A percentile compares a stretch with the other conserved stretches of the same genome.
phyloP scores from a whole-genome alignment of 192 early-diverging fungal species.

The Coemansia reversa region DNA sequence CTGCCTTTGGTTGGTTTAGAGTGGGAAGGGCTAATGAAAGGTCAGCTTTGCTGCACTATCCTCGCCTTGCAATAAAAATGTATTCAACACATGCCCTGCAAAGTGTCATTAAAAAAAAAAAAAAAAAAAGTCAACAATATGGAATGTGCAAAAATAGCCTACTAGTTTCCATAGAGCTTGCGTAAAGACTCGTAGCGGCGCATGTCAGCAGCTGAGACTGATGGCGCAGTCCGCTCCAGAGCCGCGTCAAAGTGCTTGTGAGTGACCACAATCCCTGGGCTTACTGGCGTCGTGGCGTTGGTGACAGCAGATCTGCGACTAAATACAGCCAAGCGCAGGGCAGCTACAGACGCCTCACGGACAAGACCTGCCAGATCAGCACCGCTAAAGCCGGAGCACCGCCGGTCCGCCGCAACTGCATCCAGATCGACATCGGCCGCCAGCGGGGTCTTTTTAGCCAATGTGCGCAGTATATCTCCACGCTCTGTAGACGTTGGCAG shows the following conservation, averaged over 20 bases:
- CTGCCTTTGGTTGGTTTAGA: too few species aligned
- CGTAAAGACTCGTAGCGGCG: conserved; percentile 48
- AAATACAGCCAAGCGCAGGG: conserved; percentile 59
- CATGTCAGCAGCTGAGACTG: conserved; percentile 66
- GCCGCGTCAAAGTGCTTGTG: conserved; percentile 75
- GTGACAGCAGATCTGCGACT: conserved; percentile 15
- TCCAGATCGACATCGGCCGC: conserved; percentile 58
- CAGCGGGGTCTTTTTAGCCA: conserved; percentile 79
- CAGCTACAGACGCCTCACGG: conserved; percentile 79
- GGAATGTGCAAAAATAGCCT: too few species aligned
- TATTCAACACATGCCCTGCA: too few species aligned
- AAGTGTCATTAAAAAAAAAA: not conserved
- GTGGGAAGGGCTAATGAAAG: too few species aligned
- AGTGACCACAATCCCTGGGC: conserved; percentile 24
- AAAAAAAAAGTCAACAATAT: conserved; percentile 4
- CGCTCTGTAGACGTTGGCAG: conserved; percentile 80
- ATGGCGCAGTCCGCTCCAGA: conserved; percentile 75
- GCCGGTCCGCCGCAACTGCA: conserved; percentile 60
- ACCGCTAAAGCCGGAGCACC: conserved; percentile 73
- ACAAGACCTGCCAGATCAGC: conserved; percentile 76
- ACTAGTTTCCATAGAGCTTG: conserved; percentile 34
- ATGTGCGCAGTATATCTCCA: conserved; percentile 75
- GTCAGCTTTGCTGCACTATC: too few species aligned
- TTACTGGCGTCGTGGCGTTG: conserved; percentile 7
- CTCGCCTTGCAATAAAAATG: too few species aligned